Percentiles rank a stretch among this genome's conserved stretches.
phyloP scores from a whole-genome alignment of 2,329 filamentous ascomycete species.

The Exophiala dermatitidis region DNA sequence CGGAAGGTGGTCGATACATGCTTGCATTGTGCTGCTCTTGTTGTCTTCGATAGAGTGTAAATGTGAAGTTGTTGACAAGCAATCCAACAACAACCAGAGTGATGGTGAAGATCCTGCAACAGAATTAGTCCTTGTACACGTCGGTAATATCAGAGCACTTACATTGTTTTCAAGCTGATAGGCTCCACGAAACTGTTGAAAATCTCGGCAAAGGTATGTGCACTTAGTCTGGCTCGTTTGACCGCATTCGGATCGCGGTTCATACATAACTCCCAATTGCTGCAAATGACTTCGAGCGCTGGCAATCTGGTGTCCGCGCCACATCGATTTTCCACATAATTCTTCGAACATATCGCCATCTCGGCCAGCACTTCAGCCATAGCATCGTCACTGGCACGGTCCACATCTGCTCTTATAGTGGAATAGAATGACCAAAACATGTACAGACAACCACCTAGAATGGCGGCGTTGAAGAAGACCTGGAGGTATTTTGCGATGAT shows the following conservation, averaged over 20 bases:
- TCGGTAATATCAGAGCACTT: constrained; percentile 31
- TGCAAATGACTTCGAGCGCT: constrained; percentile 65
- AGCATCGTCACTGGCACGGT: constrained; percentile 61
- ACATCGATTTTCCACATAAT: constrained; percentile 73
- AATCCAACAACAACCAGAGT: constrained; percentile 23
- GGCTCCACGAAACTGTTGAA: constrained; percentile 90
- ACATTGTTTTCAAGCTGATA: constrained; percentile 77
- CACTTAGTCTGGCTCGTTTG: constrained; percentile 71
- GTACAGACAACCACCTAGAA: constrained; percentile 49
- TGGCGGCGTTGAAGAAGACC: constrained; percentile 46
- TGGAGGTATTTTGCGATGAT: constrained; percentile 62
- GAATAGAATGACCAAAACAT: constrained; percentile 62
- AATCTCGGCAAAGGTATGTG: constrained; percentile 82
- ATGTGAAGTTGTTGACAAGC: constrained; percentile 26
- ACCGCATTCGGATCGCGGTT: constrained; percentile 69
- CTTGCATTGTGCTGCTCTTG: constrained; percentile 19
- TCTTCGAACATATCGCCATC: constrained; percentile 63
- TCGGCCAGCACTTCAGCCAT: constrained; percentile 63
- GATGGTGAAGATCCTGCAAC: constrained; percentile 21
- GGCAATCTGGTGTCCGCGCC: constrained; percentile 59
- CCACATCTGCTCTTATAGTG: constrained; percentile 67
- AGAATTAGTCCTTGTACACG: constrained; percentile 5
- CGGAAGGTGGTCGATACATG: constrained; percentile 20
- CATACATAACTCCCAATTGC: constrained; percentile 83
- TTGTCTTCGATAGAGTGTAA: constrained; percentile 24